phyloP scores from a whole-genome alignment of 495 filamentous ascomycete genomes.

The Lepraria neglecta region DNA sequence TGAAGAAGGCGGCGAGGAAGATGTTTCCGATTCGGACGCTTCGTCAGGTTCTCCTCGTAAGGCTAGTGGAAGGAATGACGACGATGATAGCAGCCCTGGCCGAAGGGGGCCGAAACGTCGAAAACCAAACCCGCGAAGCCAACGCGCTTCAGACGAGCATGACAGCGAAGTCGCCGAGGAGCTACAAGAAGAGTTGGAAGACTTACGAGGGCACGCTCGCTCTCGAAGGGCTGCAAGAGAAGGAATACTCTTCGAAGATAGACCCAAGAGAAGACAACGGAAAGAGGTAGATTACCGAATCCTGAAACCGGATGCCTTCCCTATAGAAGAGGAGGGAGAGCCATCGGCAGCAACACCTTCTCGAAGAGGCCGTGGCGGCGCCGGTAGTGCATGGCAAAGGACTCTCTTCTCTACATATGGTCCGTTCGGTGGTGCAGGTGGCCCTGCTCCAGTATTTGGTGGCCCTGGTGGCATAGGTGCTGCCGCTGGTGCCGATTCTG shows the following conservation, averaged over 20 bases:
- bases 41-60: conserved; percentile 42
- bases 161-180: conserved; percentile 56
- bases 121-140: conserved; percentile 46
- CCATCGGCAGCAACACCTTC: conserved; percentile 64
- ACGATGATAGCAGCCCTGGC: conserved; percentile 43
- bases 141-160: conserved; percentile 46
- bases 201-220: conserved; percentile 51
- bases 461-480: conserved; percentile 72
- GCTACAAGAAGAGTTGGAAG: conserved; percentile 69
- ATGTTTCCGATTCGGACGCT: conserved; percentile 46
- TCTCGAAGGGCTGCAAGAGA: conserved; percentile 47
- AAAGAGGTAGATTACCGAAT: conserved; percentile 69
- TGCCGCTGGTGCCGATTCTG: conserved; percentile 76
- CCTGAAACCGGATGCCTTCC: conserved; percentile 61
- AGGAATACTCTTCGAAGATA: conserved; percentile 53
- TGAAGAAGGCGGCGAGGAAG: conserved; percentile 60
- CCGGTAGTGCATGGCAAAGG: conserved; percentile 55
- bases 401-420: conserved; percentile 79
- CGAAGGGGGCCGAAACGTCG: conserved; percentile 47
- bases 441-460: conserved; percentile 63
- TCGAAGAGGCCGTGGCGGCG: conserved; percentile 52
- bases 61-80: conserved; percentile 40
- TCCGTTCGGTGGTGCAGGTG: conserved; percentile 81
- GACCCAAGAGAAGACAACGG: conserved; percentile 45
- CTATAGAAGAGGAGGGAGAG: conserved; percentile 62